phyloP scores from a whole-genome alignment of 768 basidiomycete species.

The Boletus rubescentipes region DNA sequence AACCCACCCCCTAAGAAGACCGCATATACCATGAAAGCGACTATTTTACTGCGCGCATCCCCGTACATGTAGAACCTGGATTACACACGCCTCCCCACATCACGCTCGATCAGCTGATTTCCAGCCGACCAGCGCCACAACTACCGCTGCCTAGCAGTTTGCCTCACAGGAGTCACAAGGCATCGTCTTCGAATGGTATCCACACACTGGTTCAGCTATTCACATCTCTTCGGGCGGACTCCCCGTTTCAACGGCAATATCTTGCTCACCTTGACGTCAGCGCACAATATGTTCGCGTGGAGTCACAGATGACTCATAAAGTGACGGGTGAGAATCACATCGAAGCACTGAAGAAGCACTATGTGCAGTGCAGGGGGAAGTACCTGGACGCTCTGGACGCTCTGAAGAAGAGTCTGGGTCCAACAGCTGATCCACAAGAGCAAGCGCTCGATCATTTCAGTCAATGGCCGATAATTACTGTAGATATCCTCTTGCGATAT shows the following conservation, averaged over 20 bases:
- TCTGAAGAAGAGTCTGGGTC: constrained; percentile 12
- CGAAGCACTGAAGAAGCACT: neutral
- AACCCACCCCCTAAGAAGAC: no score
- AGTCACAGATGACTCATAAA: neutral
- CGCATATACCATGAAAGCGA: no score
- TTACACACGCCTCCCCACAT: no score
- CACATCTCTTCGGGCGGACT: neutral
- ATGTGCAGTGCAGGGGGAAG: neutral
- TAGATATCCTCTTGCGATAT: neutral
- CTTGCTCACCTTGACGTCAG: no score
- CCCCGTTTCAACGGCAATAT: constrained; percentile 3
- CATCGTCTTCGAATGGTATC: neutral
- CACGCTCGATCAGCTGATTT: neutral
- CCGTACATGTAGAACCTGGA: neutral
- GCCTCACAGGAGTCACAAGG: neutral
- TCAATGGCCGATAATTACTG: constrained; percentile 34
- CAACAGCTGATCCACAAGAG: constrained; percentile 4
- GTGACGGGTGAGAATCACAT: no score
- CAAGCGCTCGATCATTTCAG: constrained; percentile 1
- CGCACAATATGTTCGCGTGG: constrained; percentile 5
- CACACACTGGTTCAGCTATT: neutral
- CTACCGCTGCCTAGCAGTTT: neutral
- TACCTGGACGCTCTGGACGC: neutral
- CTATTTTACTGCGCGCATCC: no score
- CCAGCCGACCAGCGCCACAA: neutral